phyloP scores from a whole-genome alignment of 805 yeast genomes.

The Metschnikowia cubensis region DNA sequence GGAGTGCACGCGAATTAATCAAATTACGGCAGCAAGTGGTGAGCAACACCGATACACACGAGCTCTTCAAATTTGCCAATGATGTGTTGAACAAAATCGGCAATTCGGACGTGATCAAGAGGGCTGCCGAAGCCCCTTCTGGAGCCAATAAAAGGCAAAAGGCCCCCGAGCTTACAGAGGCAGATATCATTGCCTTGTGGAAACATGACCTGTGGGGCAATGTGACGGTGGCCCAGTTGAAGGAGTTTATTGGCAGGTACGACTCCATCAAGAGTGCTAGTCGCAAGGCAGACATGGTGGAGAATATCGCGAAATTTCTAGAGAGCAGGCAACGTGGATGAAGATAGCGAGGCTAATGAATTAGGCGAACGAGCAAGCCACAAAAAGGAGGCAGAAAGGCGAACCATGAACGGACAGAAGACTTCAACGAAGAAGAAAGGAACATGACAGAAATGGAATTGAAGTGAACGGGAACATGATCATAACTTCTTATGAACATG shows the following conservation, averaged over 20 bases:
- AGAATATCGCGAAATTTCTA: constrained; percentile 29
- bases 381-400: too few relatives aligned
- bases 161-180: constrained; percentile 23
- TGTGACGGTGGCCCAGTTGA: constrained; percentile 43
- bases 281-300: constrained; percentile 42
- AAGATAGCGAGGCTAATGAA: too few relatives aligned
- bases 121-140: constrained; percentile 9
- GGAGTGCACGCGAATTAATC: constrained; percentile 11
- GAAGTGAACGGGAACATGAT: too few relatives aligned
- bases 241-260: constrained; percentile 34
- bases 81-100: constrained; percentile 8
- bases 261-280: constrained; percentile 32
- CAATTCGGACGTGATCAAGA: constrained; percentile 9
- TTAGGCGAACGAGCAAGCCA: too few relatives aligned
- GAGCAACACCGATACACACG: constrained; percentile 1
- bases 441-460: neutral
- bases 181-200: constrained; percentile 42
- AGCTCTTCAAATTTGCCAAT: constrained; percentile 6
- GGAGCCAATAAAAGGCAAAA: constrained; percentile 6
- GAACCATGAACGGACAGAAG: too few relatives aligned
- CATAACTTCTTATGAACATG: too few relatives aligned
- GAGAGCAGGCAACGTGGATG: neutral
- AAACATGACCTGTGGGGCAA: constrained; percentile 28
- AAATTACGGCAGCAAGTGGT: constrained; percentile 6
- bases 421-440: too few relatives aligned